phyloP scores from a whole-genome alignment of 371 early-diverging fungal genomes.

The Mucor racemosus region DNA sequence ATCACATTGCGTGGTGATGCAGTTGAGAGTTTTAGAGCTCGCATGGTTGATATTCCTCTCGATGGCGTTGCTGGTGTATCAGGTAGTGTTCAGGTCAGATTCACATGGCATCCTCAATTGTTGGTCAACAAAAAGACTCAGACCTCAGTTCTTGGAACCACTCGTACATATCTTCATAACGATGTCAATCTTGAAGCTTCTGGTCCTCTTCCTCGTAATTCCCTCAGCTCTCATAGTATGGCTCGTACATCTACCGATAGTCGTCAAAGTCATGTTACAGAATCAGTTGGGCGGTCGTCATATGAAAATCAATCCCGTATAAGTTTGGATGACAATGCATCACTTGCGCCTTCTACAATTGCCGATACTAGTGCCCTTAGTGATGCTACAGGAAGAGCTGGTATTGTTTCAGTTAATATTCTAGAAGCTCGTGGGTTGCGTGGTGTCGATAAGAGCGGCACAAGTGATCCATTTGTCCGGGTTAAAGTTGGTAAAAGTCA shows the following conservation, averaged over 20 bases:
- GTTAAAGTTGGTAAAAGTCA: constrained; percentile 60
- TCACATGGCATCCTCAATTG: constrained; percentile 55
- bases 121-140: constrained; percentile 45
- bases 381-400: constrained; percentile 37
- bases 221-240: constrained; percentile 6
- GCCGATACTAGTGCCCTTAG: constrained; percentile 21
- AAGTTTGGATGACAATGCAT: constrained; percentile 26
- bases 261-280: neutral
- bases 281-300: neutral
- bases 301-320: neutral
- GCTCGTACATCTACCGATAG: constrained; percentile 14
- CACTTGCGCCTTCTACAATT: constrained; percentile 19
- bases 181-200: constrained; percentile 28
- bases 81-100: constrained; percentile 43
- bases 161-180: constrained; percentile 22
- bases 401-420: constrained; percentile 53
- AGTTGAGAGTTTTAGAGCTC: constrained; percentile 46
- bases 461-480: constrained; percentile 66
- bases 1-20: constrained; percentile 47
- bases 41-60: constrained; percentile 44
- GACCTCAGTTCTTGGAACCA: constrained; percentile 42
- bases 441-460: constrained; percentile 67
- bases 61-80: constrained; percentile 50
- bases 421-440: constrained; percentile 64
- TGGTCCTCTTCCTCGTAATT: constrained; percentile 20